phyloP scores from a whole-genome alignment of 2,329 filamentous ascomycete genomes.

The Exophiala sp. region DNA sequence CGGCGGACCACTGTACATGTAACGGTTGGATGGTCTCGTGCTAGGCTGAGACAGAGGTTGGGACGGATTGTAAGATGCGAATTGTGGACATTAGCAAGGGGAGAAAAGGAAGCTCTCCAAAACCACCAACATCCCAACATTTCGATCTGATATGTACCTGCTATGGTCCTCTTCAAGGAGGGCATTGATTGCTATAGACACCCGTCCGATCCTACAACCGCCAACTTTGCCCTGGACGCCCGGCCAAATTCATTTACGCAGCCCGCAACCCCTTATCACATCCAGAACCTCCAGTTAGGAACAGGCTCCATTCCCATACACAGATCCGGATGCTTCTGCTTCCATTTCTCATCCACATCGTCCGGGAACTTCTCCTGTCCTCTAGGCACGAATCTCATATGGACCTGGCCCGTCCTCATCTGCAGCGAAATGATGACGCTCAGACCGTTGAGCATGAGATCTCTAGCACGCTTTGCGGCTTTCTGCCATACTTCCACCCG shows the following conservation, averaged over 20 bases:
- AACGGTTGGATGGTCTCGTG: background rate
- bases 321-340: conserved; percentile 26
- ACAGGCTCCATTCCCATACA: conserved; percentile 4
- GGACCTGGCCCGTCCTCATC: conserved; percentile 56
- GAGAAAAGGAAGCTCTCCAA: too few species aligned
- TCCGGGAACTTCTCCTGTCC: conserved; percentile 61
- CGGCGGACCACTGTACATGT: background rate
- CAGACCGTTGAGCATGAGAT: conserved; percentile 50
- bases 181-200: background rate
- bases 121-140: too few species aligned
- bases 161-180: background rate
- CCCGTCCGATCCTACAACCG: background rate
- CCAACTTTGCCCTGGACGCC: too few species aligned
- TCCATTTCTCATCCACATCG: conserved; percentile 30
- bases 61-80: too few species aligned
- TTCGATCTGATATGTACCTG: too few species aligned
- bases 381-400: conserved; percentile 61
- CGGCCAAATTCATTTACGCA: too few species aligned
- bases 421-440: conserved; percentile 66
- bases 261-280: background rate
- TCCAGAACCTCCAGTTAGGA: conserved; percentile 18
- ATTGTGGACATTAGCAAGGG: too few species aligned
- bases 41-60: background rate
- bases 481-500: conserved; percentile 54
- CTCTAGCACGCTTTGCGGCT: conserved; percentile 52